A percentile compares a stretch with the other conserved stretches of the same genome.
Conservation (phyloP, 306 rosid genomes). For the Arachis stenosperma region DNA sequence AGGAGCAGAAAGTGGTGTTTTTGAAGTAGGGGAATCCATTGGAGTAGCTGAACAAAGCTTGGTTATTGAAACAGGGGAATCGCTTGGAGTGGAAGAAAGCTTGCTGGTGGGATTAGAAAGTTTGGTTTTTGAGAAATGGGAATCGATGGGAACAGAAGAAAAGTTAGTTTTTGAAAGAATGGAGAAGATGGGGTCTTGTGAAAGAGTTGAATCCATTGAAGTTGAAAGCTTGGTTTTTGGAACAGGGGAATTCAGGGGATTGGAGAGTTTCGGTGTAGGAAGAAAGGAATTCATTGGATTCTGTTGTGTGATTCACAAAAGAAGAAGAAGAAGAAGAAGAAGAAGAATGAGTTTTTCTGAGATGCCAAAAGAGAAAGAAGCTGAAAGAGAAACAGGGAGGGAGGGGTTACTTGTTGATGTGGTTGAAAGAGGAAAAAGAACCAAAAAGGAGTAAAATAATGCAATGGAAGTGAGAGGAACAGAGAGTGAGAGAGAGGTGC, state of each 20-base stretch:
- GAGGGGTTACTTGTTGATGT: slow-evolving; percentile 49
- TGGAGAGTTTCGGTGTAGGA: slow-evolving; percentile 18
- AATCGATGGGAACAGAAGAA: neutral
- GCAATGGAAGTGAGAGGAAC: slow-evolving; percentile 11
- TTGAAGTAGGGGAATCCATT: slow-evolving; percentile 4
- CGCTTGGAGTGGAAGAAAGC: neutral
- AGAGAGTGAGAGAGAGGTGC: slow-evolving; percentile 29
- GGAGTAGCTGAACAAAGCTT: slow-evolving; percentile 5
- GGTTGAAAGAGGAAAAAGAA: slow-evolving; percentile 23
- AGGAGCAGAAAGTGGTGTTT: slow-evolving; percentile 1
- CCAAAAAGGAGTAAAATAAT: neutral
- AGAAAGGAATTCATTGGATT: slow-evolving; percentile 36
- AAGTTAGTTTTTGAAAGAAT: slow-evolving; percentile 8
- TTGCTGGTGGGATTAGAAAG: neutral
- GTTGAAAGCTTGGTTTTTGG: slow-evolving; percentile 28
- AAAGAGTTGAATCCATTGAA: neutral
- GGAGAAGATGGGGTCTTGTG: neutral
- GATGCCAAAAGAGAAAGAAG: slow-evolving; percentile 21
- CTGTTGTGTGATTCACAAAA: neutral
- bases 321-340: neutral
- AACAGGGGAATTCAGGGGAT: slow-evolving; percentile 26
- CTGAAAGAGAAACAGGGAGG: neutral
- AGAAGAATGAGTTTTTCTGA: neutral
- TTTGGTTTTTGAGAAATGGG: neutral
- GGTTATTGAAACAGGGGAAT: slow-evolving; percentile 15